Base-by-base conservation (phyloP, 441 rosid species). In the Viola pubescens region DNA sequence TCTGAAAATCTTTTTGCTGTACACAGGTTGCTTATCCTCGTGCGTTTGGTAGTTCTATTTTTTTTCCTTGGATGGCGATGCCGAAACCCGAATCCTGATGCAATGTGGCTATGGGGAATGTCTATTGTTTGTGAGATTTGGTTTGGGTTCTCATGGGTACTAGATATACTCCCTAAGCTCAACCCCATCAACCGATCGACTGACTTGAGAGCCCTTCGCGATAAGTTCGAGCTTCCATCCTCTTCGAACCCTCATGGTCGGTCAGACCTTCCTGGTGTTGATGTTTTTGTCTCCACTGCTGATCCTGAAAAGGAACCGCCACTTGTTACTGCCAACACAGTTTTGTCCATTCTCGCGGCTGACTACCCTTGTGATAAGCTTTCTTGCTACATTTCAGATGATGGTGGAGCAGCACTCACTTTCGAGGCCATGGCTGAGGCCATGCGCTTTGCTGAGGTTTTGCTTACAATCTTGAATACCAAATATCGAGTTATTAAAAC, bases 351-450 rank as follows among this genome's bases (percentile, higher is more conserved):
- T 66, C 79, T 91, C 1, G 87, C 91, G 0, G 80, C 63, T 13
- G 86, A 91, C 7, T 91, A 88, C 68, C 98, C 95, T 0, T 65
- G 83, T 0, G 98, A 91, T 75, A 91, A 88, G 79, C 60, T 88
- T 38, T 65, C 90, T 0, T 72, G 71, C 48, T 91, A 86, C 69
- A 82, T 91, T 55, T 91, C 98, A 0, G 98, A 91, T 4, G 98
- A 86, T 13, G 98, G 98, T 19, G 96, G 92, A 7, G 89, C 98
- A 34, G 79, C 86, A 48, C 87, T 91, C 71, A 91, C 86, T 13
- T 91, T 91, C 48, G 97, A 88, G 76, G 96, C 97, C 69, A 86
- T 91, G 92, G 96, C 94, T 34, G 94, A 88, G 76, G 87, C 97
- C 39, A 76, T 84, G 59, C 75, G 71, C 12, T 91, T 91, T 53